Conservation (phyloP, 2,329 filamentous ascomycete genomes). For the Fusarium mangiferae region DNA sequence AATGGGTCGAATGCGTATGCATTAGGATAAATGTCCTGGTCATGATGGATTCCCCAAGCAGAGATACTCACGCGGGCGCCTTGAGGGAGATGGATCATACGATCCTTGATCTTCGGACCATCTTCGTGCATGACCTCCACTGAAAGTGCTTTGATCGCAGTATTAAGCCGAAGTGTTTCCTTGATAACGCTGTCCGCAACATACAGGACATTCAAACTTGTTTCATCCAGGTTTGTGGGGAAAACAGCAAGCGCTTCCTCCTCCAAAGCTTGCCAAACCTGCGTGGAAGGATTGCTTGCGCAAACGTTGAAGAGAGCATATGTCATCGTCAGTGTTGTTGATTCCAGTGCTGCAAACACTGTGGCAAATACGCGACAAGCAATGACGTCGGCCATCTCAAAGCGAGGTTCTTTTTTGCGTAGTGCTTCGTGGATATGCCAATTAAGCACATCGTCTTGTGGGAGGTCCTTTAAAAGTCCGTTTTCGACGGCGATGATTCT, state of each 20-base stretch:
- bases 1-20: not conserved
- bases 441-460: not conserved
- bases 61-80: not conserved
- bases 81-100: not conserved
- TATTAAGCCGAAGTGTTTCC: not conserved
- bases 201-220: not conserved
- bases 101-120: accelerated
- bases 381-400: not conserved
- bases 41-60: not conserved
- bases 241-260: not conserved
- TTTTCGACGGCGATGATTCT: not conserved
- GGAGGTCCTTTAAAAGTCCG: accelerated
- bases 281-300: accelerated
- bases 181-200: not conserved
- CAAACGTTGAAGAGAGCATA: not conserved
- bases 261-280: not conserved
- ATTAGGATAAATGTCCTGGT: not conserved
- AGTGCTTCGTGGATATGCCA: constrained; percentile 7
- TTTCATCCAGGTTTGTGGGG: not conserved
- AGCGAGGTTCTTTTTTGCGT: not conserved
- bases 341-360: not conserved
- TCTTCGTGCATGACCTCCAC: not conserved
- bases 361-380: not conserved
- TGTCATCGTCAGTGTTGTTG: not conserved
- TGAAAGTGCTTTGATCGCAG: not conserved